Percentiles rank a stretch among this genome's conserved stretches.
These are phyloP conservation scores for Globisporangium paddicum DNA, from an alignment of 352 stramenopile species.

Conservation along the genomic window DNA sequence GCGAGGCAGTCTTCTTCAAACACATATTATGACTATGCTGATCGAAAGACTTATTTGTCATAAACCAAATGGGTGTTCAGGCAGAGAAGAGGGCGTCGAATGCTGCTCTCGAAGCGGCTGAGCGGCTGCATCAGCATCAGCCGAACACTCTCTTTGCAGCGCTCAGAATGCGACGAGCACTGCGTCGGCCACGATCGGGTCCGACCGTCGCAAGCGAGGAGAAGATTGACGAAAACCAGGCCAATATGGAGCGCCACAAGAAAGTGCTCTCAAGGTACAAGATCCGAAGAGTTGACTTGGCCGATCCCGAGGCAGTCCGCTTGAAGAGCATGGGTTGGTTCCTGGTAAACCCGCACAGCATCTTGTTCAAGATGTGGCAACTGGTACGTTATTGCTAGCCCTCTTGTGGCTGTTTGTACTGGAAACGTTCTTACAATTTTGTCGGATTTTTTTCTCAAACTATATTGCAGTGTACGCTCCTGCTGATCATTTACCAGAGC, in stretches of 20 bases:
- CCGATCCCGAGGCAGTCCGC: conserved; percentile 26
- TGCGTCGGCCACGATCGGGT: conserved; percentile 34
- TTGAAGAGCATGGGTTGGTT: conserved; percentile 38
- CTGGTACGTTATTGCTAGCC: conserved; percentile 35
- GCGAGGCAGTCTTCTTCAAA: background rate
- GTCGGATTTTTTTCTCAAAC: background rate
- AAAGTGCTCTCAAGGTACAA: conserved; percentile 77
- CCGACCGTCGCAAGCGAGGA: background rate
- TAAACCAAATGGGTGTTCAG: conserved; percentile 3
- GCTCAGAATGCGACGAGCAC: conserved; percentile 39
- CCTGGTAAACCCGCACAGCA: conserved; percentile 69
- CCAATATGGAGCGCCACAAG: conserved; percentile 57
- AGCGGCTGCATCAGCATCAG: background rate
- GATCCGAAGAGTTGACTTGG: conserved; percentile 53
- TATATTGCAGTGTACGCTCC: conserved; percentile 41
- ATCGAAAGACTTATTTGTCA: background rate
- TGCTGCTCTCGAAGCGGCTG: background rate
- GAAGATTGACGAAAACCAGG: conserved; percentile 36
- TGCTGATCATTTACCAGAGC: conserved; percentile 78
- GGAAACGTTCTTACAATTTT: background rate
- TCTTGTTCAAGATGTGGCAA: conserved; percentile 71
- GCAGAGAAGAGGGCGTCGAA: conserved; percentile 11
- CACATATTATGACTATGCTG: too few relatives aligned
- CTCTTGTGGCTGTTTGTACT: too few relatives aligned
- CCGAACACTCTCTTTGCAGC: conserved; percentile 60